Evolutionary conservation across 2,329 filamentous ascomycete species (phyloP).

Genomic region (Aspergillus fumigatus): DNA sequence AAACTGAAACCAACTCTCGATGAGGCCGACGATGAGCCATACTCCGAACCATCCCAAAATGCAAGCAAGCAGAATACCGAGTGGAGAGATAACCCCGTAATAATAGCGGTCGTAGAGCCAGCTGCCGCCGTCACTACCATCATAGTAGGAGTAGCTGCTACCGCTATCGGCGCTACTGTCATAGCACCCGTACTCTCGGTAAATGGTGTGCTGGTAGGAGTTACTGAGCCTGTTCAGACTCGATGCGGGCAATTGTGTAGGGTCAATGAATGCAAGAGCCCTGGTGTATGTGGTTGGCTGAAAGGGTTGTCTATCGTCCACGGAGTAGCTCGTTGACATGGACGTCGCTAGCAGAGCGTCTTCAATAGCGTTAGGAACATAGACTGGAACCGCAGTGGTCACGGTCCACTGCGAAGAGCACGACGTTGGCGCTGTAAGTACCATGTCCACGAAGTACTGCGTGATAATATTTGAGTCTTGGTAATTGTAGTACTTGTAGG

Average conservation of each 20-base stretch:
- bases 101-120: slow-evolving; percentile 22
- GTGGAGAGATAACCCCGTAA: slow-evolving; percentile 18
- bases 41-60: slow-evolving; percentile 25
- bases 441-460: slow-evolving; percentile 24
- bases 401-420: slow-evolving; percentile 26
- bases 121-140: slow-evolving; percentile 8
- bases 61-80: slow-evolving; percentile 23
- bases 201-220: slow-evolving; percentile 10
- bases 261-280: slow-evolving; percentile 23
- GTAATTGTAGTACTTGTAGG: slow-evolving; percentile 1
- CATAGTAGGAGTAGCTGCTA: slow-evolving; percentile 1
- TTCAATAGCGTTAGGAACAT: slow-evolving; percentile 13
- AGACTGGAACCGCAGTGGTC: slow-evolving; percentile 17
- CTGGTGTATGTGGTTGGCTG: slow-evolving; percentile 22
- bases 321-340: slow-evolving; percentile 16
- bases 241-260: slow-evolving; percentile 23
- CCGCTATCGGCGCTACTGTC: slow-evolving; percentile 3
- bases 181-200: slow-evolving; percentile 12
- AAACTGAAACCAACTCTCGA: slow-evolving; percentile 29
- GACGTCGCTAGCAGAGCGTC: slow-evolving; percentile 18
- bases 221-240: slow-evolving; percentile 19
- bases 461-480: slow-evolving; percentile 11
- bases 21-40: slow-evolving; percentile 23
- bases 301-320: slow-evolving; percentile 21
- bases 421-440: slow-evolving; percentile 22